Conservation (phyloP, 352 stramenopile species). For the Lagenidium giganteum region DNA sequence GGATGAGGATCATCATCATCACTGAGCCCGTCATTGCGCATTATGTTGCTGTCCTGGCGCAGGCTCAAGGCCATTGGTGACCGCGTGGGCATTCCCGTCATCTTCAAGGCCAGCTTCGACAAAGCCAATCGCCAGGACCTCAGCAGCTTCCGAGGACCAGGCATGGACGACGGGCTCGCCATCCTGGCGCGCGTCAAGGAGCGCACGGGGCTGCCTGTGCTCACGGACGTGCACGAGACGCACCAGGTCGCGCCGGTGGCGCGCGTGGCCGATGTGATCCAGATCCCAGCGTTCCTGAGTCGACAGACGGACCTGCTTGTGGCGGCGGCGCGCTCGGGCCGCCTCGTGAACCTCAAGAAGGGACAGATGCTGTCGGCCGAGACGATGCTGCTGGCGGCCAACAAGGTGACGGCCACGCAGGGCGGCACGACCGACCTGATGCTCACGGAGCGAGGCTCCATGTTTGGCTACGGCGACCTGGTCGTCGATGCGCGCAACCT, state of each 20-base stretch:
- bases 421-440: slow-evolving; percentile 62
- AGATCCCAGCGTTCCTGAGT: slow-evolving; percentile 87
- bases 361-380: slow-evolving; percentile 83
- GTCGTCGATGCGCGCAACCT: slow-evolving; percentile 84
- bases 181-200: slow-evolving; percentile 75
- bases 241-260: slow-evolving; percentile 67
- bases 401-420: slow-evolving; percentile 62
- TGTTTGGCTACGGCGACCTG: slow-evolving; percentile 87
- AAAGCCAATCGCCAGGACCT: slow-evolving; percentile 86
- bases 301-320: slow-evolving; percentile 86
- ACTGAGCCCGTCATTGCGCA: background rate
- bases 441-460: slow-evolving; percentile 81
- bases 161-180: slow-evolving; percentile 58
- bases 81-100: slow-evolving; percentile 68
- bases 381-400: slow-evolving; percentile 79
- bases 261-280: slow-evolving; percentile 72
- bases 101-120: slow-evolving; percentile 90
- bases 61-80: slow-evolving; percentile 57
- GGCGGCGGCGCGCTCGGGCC: slow-evolving; percentile 60
- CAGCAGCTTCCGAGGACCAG: slow-evolving; percentile 70
- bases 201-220: slow-evolving; percentile 61
- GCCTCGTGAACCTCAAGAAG: slow-evolving; percentile 87
- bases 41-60: too few relatives aligned
- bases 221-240: slow-evolving; percentile 87
- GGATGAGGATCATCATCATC: background rate